Evolutionary conservation across 192 early-diverging fungal genomes (phyloP).

Genomic region (Backusella tarrabulga): DNA sequence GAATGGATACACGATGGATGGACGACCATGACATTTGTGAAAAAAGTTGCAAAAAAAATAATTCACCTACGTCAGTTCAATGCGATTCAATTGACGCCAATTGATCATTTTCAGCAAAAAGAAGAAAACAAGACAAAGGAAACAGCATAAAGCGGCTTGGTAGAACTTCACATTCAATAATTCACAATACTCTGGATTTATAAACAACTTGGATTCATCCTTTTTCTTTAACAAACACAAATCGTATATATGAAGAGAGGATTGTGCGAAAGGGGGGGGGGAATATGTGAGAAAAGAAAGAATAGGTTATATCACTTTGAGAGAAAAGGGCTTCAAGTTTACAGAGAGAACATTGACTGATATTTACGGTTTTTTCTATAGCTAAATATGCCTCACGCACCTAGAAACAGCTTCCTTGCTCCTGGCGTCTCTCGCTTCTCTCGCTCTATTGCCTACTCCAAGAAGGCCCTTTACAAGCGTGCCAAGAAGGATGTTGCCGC

Average conservation of each 20-base stretch:
- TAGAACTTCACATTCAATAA: background rate
- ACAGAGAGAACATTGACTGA: background rate
- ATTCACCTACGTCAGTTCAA: background rate
- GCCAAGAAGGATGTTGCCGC: conserved; percentile 61
- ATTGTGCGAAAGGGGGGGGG: background rate
- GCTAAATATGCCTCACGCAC: conserved; percentile 59
- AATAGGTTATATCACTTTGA: background rate
- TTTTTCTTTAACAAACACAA: background rate
- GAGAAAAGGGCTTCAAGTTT: background rate
- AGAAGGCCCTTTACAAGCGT: conserved; percentile 90
- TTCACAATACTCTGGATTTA: background rate
- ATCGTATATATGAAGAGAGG: background rate
- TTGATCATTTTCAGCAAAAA: background rate
- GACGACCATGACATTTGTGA: too few relatives aligned
- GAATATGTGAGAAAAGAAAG: background rate
- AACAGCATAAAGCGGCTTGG: background rate
- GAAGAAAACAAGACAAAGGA: background rate
- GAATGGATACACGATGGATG: background rate
- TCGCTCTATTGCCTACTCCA: conserved; percentile 80
- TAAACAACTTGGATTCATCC: background rate
- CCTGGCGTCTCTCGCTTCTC: conserved; percentile 84
- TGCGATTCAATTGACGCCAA: background rate
- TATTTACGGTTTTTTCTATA: background rate
- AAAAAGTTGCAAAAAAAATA: too few relatives aligned
- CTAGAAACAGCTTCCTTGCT: conserved; percentile 81